phyloP scores from a whole-genome alignment of 1,139 yeast genomes.

The Kodamaea alishanica region DNA sequence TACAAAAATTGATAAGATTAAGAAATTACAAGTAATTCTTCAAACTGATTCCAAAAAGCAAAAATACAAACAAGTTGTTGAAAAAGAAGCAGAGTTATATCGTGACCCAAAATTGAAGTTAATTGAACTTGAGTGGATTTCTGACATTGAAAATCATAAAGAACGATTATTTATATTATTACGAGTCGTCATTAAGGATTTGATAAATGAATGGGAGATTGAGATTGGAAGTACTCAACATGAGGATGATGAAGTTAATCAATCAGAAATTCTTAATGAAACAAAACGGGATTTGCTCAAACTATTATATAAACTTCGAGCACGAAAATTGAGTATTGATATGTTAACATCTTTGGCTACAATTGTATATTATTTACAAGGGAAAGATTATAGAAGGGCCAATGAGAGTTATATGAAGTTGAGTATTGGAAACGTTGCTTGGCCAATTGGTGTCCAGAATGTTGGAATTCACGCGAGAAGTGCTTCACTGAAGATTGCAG shows the following conservation, averaged over 20 bases:
- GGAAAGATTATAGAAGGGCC: conserved; percentile 50
- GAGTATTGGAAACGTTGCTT: conserved; percentile 84
- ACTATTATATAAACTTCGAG: conserved; percentile 56
- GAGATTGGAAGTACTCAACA: conserved; percentile 4
- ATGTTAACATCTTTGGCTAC: conserved; percentile 60
- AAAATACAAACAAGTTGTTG: conserved; percentile 16
- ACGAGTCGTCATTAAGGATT: conserved; percentile 47
- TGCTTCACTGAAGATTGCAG: conserved; percentile 42
- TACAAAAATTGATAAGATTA: conserved; percentile 25
- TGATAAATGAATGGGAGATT: conserved; percentile 46
- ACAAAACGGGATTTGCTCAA: conserved; percentile 62
- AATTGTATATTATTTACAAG: conserved; percentile 58
- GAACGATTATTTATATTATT: conserved; percentile 38
- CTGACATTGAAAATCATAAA: conserved; percentile 20
- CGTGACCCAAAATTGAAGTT: conserved; percentile 11
- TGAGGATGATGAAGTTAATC: conserved; percentile 7
- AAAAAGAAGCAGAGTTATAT: conserved; percentile 22
- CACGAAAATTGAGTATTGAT: conserved; percentile 34
- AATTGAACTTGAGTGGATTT: conserved; percentile 34
- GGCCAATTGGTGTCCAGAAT: conserved; percentile 86
- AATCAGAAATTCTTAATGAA: conserved; percentile 34
- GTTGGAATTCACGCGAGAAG: conserved; percentile 79
- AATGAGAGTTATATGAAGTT: conserved; percentile 69
- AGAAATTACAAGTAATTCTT: conserved; percentile 22
- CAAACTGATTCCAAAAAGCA: conserved; percentile 16